Conservation (phyloP, 306 rosid species). For the Hippophae tibetana region DNA sequence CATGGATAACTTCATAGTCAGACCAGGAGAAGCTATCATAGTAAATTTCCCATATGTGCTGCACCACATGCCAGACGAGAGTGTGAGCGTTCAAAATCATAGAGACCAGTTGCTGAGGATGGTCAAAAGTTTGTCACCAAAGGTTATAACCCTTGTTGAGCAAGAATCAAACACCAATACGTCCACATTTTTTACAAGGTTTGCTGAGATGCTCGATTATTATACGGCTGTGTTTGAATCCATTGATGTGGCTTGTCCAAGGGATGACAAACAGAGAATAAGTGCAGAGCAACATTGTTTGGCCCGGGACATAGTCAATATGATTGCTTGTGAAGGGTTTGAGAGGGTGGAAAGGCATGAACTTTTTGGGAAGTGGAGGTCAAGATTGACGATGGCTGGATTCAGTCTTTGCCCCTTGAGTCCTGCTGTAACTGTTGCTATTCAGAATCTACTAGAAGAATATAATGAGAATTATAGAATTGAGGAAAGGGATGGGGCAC, state of each 20-base stretch:
- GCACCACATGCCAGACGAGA: constrained; percentile 99
- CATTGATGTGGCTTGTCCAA: constrained; percentile 45
- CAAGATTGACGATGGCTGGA: constrained; percentile 76
- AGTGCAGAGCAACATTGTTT: constrained; percentile 78
- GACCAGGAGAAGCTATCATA: constrained; percentile 54
- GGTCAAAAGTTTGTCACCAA: constrained; percentile 71
- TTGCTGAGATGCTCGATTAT: constrained; percentile 54
- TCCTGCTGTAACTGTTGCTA: constrained; percentile 27
- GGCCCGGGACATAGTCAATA: constrained; percentile 88
- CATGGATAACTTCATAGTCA: constrained; percentile 32
- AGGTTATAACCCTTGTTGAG: constrained; percentile 70
- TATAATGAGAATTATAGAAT: constrained; percentile 46
- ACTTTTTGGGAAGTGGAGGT: constrained; percentile 65
- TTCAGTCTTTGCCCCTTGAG: constrained; percentile 51
- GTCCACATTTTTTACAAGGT: constrained; percentile 61
- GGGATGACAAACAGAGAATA: constrained; percentile 57
- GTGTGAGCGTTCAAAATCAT: constrained; percentile 79
- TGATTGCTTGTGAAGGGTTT: constrained; percentile 79
- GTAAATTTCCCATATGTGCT: constrained; percentile 69
- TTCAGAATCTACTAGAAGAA: constrained; percentile 35
- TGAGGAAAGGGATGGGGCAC: constrained; percentile 34
- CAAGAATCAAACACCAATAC: constrained; percentile 98
- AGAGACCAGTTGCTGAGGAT: constrained; percentile 72
- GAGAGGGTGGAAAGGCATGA: constrained; percentile 95
- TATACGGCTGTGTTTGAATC: constrained; percentile 87